Evolutionary conservation across 1,284 basidiomycete species (phyloP), one percentile per base, ranked within the genome.

Genomic region (Tilletia caries): DNA sequence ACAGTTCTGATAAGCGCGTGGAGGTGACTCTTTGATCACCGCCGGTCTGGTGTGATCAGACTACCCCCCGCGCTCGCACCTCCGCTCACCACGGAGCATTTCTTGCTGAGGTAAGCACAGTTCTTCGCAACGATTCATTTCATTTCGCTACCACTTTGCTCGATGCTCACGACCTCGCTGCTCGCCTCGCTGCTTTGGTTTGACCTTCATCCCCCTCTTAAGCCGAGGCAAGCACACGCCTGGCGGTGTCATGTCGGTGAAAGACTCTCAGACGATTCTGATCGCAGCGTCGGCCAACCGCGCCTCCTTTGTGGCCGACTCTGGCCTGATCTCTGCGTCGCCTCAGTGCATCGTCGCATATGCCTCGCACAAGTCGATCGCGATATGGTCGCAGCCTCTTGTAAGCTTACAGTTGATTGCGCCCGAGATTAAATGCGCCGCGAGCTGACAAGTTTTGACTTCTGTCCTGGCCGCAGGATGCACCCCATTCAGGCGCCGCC

Each of bases 281-380:
- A 75, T 76, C 18, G 75, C 80, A 43, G 76, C 79, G 43, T 73
- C 77, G 3, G 79, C 76, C 71, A 80, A 79, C 70, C 73, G 79
- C 44, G 70, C 71, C 29, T 72, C 75, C 37, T 77, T 81, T 68
- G 68, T 76, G 20, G 79, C 78, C 3, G 80, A 81, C 54, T 79
- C 79, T 75, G 70, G 75, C 43, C 41, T 66, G 33, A 58, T 67
- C 68, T 64, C 48, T 58, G 67, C 46, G 50, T 67, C 62, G 13
- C 13, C 52, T 23, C 12, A 23, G 23, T 27, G 65, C 34, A 67
- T 69, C 37, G 71, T 80, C 23, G 77, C 75, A 3, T 81, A 76
- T 68, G 80, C 76, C 10, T 71, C 75, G 29, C 76, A 80, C 73
- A 75, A 76, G 60, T 71, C 71, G 60, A 71, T 82, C 37, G 77